Percentiles rank a stretch among this genome's conserved stretches.
phyloP scores from a whole-genome alignment of 208 protist species.

The Leishmania arabica region DNA sequence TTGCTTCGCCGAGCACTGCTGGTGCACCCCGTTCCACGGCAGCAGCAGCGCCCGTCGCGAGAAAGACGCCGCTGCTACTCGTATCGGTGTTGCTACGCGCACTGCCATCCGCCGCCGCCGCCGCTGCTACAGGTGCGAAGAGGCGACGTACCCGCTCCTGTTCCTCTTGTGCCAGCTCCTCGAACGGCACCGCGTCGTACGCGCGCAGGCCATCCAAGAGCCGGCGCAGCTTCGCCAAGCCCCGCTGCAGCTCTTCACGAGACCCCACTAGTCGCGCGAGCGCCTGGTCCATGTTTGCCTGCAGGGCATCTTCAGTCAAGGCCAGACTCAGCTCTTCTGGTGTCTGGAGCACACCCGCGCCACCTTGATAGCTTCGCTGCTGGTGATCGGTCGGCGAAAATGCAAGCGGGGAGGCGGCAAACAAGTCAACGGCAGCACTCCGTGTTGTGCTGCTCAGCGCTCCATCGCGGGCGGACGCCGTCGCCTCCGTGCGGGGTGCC shows the following conservation, averaged over 20 bases:
- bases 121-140: conserved; percentile 10
- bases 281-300: conserved; percentile 17
- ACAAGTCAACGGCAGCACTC: neutral
- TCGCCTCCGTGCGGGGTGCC: neutral
- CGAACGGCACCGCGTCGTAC: conserved; percentile 22
- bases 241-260: conserved; percentile 5
- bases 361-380: neutral
- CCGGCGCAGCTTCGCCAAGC: conserved; percentile 25
- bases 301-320: conserved; percentile 12
- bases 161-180: conserved; percentile 14
- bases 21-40: neutral
- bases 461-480: neutral
- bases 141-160: conserved; percentile 3
- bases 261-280: neutral
- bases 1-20: neutral
- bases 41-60: neutral
- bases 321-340: conserved; percentile 21
- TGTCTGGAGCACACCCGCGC: neutral
- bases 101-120: no score
- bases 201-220: conserved; percentile 17
- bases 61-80: neutral
- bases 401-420: neutral
- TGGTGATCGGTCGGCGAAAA: neutral
- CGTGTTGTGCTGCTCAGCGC: neutral
- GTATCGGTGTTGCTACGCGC: neutral